phyloP scores from a whole-genome alignment of 768 basidiomycete species.

The Roridomyces roridus region DNA sequence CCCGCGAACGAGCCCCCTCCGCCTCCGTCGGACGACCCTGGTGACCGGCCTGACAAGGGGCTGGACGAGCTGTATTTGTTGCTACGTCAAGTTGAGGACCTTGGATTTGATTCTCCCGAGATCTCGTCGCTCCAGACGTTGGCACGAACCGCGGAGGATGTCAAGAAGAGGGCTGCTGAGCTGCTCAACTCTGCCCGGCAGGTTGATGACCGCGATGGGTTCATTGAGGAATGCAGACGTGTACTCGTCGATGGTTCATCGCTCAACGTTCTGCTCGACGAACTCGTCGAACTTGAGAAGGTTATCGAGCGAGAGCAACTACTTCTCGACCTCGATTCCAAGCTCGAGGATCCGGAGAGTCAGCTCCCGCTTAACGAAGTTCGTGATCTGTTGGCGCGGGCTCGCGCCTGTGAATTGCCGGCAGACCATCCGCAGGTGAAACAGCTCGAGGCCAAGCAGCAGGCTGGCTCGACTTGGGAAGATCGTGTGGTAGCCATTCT shows the following conservation, averaged over 20 bases:
- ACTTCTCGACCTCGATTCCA: slow-evolving; percentile 75
- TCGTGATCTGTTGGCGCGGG: slow-evolving; percentile 72
- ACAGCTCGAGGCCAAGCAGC: slow-evolving; percentile 67
- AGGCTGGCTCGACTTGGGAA: slow-evolving; percentile 81
- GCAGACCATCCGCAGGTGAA: slow-evolving; percentile 69
- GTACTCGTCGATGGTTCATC: slow-evolving; percentile 74
- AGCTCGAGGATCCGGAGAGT: slow-evolving; percentile 65
- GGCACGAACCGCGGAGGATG: slow-evolving; percentile 69
- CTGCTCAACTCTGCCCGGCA: slow-evolving; percentile 53
- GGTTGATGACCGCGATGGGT: slow-evolving; percentile 56
- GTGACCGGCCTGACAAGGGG: slow-evolving; percentile 73
- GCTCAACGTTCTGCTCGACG: slow-evolving; percentile 84
- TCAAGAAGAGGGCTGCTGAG: slow-evolving; percentile 57
- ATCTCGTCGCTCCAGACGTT: slow-evolving; percentile 61
- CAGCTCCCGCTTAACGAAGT: slow-evolving; percentile 79
- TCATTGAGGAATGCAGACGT: slow-evolving; percentile 72
- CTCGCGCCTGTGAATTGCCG: slow-evolving; percentile 68
- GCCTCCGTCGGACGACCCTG: slow-evolving; percentile 55
- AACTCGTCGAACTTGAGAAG: slow-evolving; percentile 77
- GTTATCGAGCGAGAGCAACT: slow-evolving; percentile 83
- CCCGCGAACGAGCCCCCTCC: slow-evolving; percentile 43
- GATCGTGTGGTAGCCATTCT: slow-evolving; percentile 69
- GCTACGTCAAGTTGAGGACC: slow-evolving; percentile 71
- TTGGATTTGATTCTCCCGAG: slow-evolving; percentile 88
- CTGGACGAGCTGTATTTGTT: slow-evolving; percentile 75